A percentile compares a stretch with the other conserved stretches of the same genome.
Evolutionary conservation across 495 filamentous ascomycete genomes (phyloP).

Genomic region (Antarctomyces pellizariae): DNA sequence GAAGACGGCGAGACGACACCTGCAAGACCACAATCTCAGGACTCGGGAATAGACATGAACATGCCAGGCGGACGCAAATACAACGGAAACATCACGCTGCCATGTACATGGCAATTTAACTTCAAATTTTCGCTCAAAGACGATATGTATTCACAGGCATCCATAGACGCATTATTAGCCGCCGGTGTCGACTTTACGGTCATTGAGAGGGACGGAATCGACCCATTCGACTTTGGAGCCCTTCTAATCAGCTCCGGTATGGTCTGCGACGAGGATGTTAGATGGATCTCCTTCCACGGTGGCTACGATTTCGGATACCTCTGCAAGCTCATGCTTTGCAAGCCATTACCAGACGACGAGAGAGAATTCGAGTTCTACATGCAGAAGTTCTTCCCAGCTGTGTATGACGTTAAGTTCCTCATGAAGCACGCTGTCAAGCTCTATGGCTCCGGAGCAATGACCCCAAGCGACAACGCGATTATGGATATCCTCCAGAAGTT

Average conservation of each 20-base stretch:
- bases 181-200: conserved; percentile 71
- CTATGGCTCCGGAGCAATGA: conserved; percentile 42
- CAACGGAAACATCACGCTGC: conserved; percentile 37
- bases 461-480: conserved; percentile 35
- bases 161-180: conserved; percentile 65
- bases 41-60: conserved; percentile 25
- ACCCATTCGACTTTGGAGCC: conserved; percentile 67
- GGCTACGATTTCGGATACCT: conserved; percentile 97
- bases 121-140: conserved; percentile 85
- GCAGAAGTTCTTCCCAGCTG: conserved; percentile 70
- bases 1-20: conserved; percentile 68
- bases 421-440: conserved; percentile 46
- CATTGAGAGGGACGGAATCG: conserved; percentile 75
- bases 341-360: conserved; percentile 66
- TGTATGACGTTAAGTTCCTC: conserved; percentile 93
- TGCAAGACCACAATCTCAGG: conserved; percentile 28
- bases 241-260: conserved; percentile 78
- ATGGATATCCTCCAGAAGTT: conserved; percentile 52
- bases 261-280: conserved; percentile 66
- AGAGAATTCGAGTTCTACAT: conserved; percentile 65
- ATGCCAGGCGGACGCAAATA: conserved; percentile 16
- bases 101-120: conserved; percentile 96
- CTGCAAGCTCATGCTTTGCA: conserved; percentile 70
- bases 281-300: conserved; percentile 96
- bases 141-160: conserved; percentile 91